A percentile compares a stretch with the other conserved stretches of the same genome.
These are phyloP conservation scores for Dothistroma septosporum DNA, from an alignment of 2,329 filamentous ascomycete genomes.

Conservation along the genomic window DNA sequence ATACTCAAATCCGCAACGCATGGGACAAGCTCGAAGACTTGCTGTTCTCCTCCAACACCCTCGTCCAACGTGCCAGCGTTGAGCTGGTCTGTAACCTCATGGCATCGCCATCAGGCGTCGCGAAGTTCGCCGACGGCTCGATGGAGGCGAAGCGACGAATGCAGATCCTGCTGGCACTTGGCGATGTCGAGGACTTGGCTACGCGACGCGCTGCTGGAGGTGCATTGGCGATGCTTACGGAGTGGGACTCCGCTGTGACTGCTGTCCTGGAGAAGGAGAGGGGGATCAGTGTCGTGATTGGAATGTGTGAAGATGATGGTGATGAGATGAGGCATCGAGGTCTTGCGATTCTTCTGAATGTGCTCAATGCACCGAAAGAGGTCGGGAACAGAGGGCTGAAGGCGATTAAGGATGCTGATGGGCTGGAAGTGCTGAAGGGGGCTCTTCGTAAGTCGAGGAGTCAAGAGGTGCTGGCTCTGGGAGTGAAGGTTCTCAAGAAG, in stretches of 20 bases:
- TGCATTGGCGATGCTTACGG: conserved; percentile 77
- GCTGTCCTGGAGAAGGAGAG: conserved; percentile 66
- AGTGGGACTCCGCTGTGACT: conserved; percentile 69
- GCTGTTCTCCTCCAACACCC: conserved; percentile 68
- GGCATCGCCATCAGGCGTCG: conserved; percentile 61
- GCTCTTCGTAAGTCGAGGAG: conserved; percentile 66
- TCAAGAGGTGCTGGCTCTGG: conserved; percentile 57
- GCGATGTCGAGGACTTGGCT: conserved; percentile 75
- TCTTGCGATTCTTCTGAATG: conserved; percentile 60
- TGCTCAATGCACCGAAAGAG: conserved; percentile 64
- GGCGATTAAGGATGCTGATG: conserved; percentile 58
- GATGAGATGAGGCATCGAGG: conserved; percentile 66
- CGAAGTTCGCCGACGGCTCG: conserved; percentile 64
- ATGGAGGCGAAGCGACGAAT: conserved; percentile 68
- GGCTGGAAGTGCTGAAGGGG: conserved; percentile 63
- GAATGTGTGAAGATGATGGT: conserved; percentile 67
- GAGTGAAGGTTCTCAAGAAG: conserved; percentile 11
- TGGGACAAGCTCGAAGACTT: conserved; percentile 81
- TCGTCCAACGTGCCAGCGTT: conserved; percentile 76
- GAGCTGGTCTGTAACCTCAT: conserved; percentile 91
- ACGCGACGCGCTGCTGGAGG: conserved; percentile 83
- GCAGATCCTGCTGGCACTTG: conserved; percentile 79
- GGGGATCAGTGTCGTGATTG: conserved; percentile 74
- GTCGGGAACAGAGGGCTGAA: conserved; percentile 58
- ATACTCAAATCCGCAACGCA: conserved; percentile 65